Conservation (phyloP, 495 filamentous ascomycete species). For the Talaromyces wortmannii region DNA sequence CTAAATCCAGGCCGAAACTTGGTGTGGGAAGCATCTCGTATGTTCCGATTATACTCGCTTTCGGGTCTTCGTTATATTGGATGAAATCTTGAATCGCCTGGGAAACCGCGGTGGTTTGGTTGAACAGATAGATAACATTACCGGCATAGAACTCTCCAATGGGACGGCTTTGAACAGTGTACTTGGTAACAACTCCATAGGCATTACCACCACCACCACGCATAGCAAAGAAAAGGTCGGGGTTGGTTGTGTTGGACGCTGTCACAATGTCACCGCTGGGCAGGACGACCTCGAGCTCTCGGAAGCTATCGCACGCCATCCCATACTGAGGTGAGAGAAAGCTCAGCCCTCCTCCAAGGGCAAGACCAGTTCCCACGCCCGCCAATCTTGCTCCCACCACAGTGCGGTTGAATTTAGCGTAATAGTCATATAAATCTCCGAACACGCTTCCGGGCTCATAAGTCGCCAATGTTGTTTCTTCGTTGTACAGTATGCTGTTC, state of each 20-base stretch:
- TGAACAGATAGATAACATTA: slow-evolving; percentile 19
- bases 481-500: slow-evolving; percentile 19
- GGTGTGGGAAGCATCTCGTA: slow-evolving; percentile 21
- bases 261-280: slow-evolving; percentile 41
- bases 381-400: slow-evolving; percentile 25
- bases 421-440: slow-evolving; percentile 25
- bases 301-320: slow-evolving; percentile 26
- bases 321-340: slow-evolving; percentile 30
- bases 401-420: slow-evolving; percentile 18
- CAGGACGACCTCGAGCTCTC: slow-evolving; percentile 38
- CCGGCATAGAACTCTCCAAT: slow-evolving; percentile 21
- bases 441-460: slow-evolving; percentile 24
- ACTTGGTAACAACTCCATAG: slow-evolving; percentile 39
- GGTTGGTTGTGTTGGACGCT: slow-evolving; percentile 37
- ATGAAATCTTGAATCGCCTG: slow-evolving; percentile 22
- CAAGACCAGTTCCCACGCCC: slow-evolving; percentile 24
- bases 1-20: slow-evolving; percentile 17
- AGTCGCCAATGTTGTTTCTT: slow-evolving; percentile 20
- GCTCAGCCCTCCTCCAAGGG: slow-evolving; percentile 26
- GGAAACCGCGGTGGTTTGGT: slow-evolving; percentile 17
- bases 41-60: slow-evolving; percentile 24
- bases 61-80: slow-evolving; percentile 23
- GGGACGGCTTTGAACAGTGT: slow-evolving; percentile 19
- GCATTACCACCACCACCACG: slow-evolving; percentile 45
- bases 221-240: slow-evolving; percentile 53